Conservation (phyloP, 306 rosid genomes). For the Trifolium fragiferum region DNA sequence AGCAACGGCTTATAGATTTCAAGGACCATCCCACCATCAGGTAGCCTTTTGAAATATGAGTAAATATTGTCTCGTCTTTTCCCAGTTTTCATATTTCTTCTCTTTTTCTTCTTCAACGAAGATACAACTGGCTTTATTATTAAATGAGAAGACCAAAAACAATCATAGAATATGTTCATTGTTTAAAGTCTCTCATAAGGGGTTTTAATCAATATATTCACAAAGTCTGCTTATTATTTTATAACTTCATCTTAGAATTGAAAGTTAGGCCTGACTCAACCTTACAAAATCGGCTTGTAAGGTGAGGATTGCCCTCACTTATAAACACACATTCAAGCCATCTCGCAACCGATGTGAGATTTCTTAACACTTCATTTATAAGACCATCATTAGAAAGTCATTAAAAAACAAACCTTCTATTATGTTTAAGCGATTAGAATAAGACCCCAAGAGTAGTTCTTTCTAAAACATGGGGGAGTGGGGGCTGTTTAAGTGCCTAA, state of each 20-base stretch:
- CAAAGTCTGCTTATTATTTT: conserved; percentile 12
- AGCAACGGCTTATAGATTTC: conserved; percentile 46
- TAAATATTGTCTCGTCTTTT: conserved; percentile 48
- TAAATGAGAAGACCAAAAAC: conserved; percentile 40
- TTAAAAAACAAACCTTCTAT: neutral
- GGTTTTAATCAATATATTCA: conserved; percentile 20
- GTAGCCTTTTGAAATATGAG: conserved; percentile 50
- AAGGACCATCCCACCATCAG: conserved; percentile 58
- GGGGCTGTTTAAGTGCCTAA: neutral
- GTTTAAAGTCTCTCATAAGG: conserved; percentile 27
- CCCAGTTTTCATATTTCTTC: conserved; percentile 52
- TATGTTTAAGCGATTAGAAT: conserved; percentile 5
- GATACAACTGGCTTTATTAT: conserved; percentile 43
- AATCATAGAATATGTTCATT: conserved; percentile 26
- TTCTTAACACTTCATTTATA: no score
- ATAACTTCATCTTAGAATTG: conserved; percentile 19
- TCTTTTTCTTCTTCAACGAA: conserved; percentile 54
- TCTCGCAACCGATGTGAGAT: no score
- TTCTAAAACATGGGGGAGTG: neutral
- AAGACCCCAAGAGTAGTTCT: neutral
- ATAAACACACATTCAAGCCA: no score
- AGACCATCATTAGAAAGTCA: conserved; percentile 9
- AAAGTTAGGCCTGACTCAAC: neutral
- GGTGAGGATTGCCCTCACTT: no score
- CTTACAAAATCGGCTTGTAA: no score